Evolutionary conservation across 257 asterid species (phyloP).

Genomic region (Gentiana straminea): DNA sequence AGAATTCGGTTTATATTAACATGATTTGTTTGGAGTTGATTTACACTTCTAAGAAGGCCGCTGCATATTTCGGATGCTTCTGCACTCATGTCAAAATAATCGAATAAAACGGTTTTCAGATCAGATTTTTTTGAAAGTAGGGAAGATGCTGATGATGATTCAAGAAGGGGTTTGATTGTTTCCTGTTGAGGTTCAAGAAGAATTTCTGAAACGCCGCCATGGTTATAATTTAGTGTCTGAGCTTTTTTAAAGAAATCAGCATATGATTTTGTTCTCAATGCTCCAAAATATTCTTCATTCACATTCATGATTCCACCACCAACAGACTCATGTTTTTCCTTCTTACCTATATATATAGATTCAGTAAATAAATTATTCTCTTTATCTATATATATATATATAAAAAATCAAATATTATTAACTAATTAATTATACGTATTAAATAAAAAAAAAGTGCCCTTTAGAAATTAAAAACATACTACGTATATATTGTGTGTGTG

Average conservation of each 20-base stretch:
- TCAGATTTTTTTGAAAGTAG: slow-evolving; percentile 22
- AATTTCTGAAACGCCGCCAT: slow-evolving; percentile 20
- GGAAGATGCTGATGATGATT: slow-evolving; percentile 16
- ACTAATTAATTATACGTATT: too few species aligned
- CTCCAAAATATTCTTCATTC: slow-evolving; percentile 64
- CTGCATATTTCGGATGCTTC: slow-evolving; percentile 61
- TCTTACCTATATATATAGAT: slow-evolving; percentile 26
- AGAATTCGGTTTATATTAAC: slow-evolving; percentile 22
- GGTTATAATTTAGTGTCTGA: slow-evolving; percentile 19
- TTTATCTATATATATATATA: too few species aligned
- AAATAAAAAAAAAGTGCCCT: too few species aligned
- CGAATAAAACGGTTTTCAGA: slow-evolving; percentile 41
- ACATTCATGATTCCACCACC: slow-evolving; percentile 20
- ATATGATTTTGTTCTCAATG: slow-evolving; percentile 59
- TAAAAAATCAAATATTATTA: too few species aligned
- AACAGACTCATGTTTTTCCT: slow-evolving; percentile 14
- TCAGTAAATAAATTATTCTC: too few species aligned
- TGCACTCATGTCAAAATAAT: slow-evolving; percentile 57
- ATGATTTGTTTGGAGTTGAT: slow-evolving; percentile 36
- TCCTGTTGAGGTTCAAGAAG: slow-evolving; percentile 66
- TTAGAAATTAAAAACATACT: too few species aligned
- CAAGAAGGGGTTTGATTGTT: slow-evolving; percentile 34
- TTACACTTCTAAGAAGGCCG: slow-evolving; percentile 36
- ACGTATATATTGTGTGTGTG: too few species aligned
- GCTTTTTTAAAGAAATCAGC: slow-evolving; percentile 54